Evolutionary conservation across 169 alveolate species (phyloP), one percentile per base, ranked within the genome.

Genomic region (Eimeria nieschulzi): DNA sequence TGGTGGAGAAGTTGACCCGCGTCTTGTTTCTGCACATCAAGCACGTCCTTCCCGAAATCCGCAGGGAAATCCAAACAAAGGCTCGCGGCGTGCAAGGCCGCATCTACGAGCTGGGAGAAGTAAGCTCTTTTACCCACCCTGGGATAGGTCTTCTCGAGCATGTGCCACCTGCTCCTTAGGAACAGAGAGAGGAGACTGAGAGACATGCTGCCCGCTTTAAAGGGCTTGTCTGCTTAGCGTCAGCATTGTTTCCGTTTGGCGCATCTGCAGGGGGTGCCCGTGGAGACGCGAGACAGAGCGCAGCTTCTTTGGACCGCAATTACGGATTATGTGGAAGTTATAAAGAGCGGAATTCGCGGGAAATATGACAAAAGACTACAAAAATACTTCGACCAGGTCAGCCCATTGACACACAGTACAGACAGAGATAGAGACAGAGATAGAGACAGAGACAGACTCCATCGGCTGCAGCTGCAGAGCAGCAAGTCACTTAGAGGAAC

Each of bases 291-390:
- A 0, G 92, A 83, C 75, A 85, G 91, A 26, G 97, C 98, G 91
- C 99, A 98, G 92, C 96, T 98, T 91, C 95, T 99, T 92, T 99
- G 99, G 99, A 97, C 98, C 76, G 96, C 98, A 98, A 97, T 99
- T 64, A 98, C 99, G 12, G 99, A 99, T 94, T 99, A 97, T 91
- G 98, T 99, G 59, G 99, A 98, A 71, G 97, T 97, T 91, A 97
- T 98, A 91, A 97, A 98, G 91, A 98, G 98, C 88, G 96, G 98
- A 10, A 97, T 99, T 70, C 95, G 97, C 83, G 99, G 99, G 54
- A 98, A 97, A 94, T 98, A 96, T 92, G 99, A 97, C 80, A 96
- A 97, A 73, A 96, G 97, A 86, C 92, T 97, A 64, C 99, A 97
- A 61, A 87, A 90, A 59, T 94, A 94, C 79, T 92, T 94, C 78